Percentiles rank a stretch among this genome's conserved stretches.
Conservation (phyloP, 805 yeast genomes). For the Cyberlindnera veronae region DNA sequence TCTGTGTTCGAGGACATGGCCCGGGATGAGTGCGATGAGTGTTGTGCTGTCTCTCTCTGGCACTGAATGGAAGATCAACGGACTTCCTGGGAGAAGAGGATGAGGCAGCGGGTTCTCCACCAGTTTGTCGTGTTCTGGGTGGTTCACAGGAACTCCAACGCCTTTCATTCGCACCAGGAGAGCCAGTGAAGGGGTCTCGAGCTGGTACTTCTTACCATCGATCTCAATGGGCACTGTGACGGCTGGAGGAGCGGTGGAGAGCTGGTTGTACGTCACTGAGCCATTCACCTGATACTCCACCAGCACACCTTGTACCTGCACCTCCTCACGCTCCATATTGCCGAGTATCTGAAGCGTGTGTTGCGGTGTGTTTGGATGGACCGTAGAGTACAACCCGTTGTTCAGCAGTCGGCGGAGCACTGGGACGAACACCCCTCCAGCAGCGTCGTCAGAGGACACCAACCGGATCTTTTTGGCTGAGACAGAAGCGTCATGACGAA, state of each 20-base stretch:
- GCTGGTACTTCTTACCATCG: conserved; percentile 1
- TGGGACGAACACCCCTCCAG: conserved; percentile 13
- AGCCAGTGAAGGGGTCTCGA: conserved; percentile 17
- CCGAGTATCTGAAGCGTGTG: conserved; percentile 4
- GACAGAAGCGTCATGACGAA: conserved; percentile 11
- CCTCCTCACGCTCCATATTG: background rate
- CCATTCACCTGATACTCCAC: background rate
- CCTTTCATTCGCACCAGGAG: conserved; percentile 16
- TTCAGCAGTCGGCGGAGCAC: conserved; percentile 17
- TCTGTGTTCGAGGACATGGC: conserved; percentile 19
- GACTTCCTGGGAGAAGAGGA: conserved; percentile 5
- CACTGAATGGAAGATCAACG: conserved; percentile 6
- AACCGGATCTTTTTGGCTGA: conserved; percentile 16
- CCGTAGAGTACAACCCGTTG: conserved; percentile 19
- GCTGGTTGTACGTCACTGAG: background rate
- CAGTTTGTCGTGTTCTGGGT: conserved; percentile 8
- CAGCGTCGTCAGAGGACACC: conserved; percentile 9
- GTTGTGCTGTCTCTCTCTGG: conserved; percentile 1
- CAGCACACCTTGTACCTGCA: background rate
- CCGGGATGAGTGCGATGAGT: conserved; percentile 21
- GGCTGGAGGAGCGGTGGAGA: background rate
- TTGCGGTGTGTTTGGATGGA: conserved; percentile 16
- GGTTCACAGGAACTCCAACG: conserved; percentile 20
- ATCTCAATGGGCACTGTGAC: conserved; percentile 11
- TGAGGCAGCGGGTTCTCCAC: background rate